phyloP scores from a whole-genome alignment of 129 eudicot species.

The Dittrichia graveolens region DNA sequence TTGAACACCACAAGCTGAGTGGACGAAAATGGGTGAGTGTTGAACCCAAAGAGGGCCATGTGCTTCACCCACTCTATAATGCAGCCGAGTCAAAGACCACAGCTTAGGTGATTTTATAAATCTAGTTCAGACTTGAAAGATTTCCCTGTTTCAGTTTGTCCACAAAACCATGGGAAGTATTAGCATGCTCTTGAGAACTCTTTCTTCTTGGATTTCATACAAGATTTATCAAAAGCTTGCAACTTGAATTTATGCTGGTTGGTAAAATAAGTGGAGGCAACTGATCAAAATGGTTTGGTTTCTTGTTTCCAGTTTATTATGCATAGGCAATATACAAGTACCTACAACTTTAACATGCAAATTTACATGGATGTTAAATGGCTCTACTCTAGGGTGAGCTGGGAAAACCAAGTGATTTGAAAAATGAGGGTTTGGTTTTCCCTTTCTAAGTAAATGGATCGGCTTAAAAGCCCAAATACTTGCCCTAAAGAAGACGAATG shows the following conservation, averaged over 20 bases:
- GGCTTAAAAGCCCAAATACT: no score
- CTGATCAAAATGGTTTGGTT: no score
- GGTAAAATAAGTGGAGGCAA: neutral
- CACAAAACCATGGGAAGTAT: neutral
- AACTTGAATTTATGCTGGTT: constrained; percentile 12
- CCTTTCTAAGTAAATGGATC: no score
- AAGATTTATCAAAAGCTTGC: neutral
- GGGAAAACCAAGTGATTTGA: no score
- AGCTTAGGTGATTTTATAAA: constrained; percentile 29
- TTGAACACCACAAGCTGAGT: constrained; percentile 75
- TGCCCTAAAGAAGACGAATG: no score
- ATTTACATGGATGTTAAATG: no score
- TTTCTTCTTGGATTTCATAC: neutral
- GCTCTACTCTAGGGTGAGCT: no score
- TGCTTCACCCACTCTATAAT: constrained; percentile 66
- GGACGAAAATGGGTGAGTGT: constrained; percentile 94
- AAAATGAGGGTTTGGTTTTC: no score
- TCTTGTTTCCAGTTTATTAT: no score
- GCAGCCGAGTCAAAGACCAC: constrained; percentile 41
- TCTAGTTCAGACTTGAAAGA: neutral
- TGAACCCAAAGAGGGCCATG: constrained; percentile 86
- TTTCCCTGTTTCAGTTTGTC: constrained; percentile 18
- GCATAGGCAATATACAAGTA: no score
- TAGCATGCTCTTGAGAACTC: constrained; percentile 6
- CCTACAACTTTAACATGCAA: no score